These are phyloP conservation scores for Cyclotella baltica DNA, from an alignment of 108 stramenopile genomes.

Conservation along the genomic window DNA sequence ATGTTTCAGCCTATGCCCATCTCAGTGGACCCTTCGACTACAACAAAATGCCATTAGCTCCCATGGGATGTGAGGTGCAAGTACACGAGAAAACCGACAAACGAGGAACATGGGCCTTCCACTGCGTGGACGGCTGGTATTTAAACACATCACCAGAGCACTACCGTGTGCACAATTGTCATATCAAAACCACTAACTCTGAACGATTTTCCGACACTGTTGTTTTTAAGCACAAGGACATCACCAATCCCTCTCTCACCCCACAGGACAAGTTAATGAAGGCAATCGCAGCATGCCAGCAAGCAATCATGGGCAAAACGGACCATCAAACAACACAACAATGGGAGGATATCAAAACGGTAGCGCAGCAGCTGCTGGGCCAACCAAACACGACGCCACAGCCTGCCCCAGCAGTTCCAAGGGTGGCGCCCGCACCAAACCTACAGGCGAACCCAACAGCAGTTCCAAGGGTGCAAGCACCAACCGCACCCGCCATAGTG, in stretches of 20 bases:
- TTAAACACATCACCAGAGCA: no score
- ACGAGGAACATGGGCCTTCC: constrained; percentile 2
- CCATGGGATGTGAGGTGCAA: no score
- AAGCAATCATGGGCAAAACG: no score
- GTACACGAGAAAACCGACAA: constrained; percentile 14
- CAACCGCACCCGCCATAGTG: not conserved
- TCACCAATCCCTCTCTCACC: constrained; percentile 2
- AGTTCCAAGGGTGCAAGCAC: no score
- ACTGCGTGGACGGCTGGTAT: not conserved
- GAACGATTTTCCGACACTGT: not conserved
- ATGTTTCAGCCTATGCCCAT: no score
- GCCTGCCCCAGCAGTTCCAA: not conserved
- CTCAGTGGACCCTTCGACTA: no score
- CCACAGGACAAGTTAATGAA: not conserved
- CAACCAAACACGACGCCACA: not conserved
- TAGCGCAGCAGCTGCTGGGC: not conserved
- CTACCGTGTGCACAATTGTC: constrained; percentile 1
- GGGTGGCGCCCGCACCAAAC: not conserved
- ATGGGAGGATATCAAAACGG: not conserved
- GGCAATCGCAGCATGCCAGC: not conserved
- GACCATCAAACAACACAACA: not conserved
- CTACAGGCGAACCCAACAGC: not conserved
- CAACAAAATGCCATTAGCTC: no score
- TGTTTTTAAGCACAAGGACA: constrained; percentile 3
- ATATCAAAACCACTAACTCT: not conserved